Evolutionary conservation across 1,284 basidiomycete genomes (phyloP), one percentile per base, ranked within the genome.

Genomic region (Takashimella tepidaria): DNA sequence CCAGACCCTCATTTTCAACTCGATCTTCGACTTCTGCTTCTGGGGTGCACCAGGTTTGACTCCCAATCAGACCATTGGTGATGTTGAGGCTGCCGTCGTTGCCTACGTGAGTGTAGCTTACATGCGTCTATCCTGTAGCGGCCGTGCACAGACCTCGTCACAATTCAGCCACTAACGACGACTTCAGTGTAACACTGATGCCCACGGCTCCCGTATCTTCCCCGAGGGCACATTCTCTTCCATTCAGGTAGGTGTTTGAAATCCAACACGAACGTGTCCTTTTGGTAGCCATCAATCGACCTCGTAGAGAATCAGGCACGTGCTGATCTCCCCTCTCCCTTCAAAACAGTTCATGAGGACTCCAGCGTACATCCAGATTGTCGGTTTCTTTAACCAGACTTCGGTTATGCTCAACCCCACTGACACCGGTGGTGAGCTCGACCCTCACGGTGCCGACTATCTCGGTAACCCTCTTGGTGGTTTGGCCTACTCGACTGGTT

Each of bases 401-500:
- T 21, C 44, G 1, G 19, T 24, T 24, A 23, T n/a, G n/a, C 44
- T 45, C 8, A 24, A 21, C 22, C 22, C 44, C n/a, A 25, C 44
- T 5, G 44, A 45, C 44, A 45, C 44, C 25, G 44, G 44, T 24
- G 44, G 44, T 8, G 44, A 45, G 44, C 44, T 45, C 44, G 44
- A 45, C 44, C 44, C 44, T 5, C 44, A 45, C 44, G 44, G 44
- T n/a, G 44, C 44, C 44, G 44, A 45, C 44, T 25, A 23, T 24
- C 44, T 45, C 21, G 44, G 44, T 25, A 45, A 45, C 44, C 44
- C 44, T 16, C 44, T 45, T 24, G 44, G 44, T 24, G 44, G 44
- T 6, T 42, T 53, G 20, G 47, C 22, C 51, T 62, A 61, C 40
- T 62, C 62, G 24, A 62, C 47, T 1, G 48, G 54, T 21, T 51